phyloP scores from a whole-genome alignment of 1,284 basidiomycete species.

The Trichosporon inkin region DNA sequence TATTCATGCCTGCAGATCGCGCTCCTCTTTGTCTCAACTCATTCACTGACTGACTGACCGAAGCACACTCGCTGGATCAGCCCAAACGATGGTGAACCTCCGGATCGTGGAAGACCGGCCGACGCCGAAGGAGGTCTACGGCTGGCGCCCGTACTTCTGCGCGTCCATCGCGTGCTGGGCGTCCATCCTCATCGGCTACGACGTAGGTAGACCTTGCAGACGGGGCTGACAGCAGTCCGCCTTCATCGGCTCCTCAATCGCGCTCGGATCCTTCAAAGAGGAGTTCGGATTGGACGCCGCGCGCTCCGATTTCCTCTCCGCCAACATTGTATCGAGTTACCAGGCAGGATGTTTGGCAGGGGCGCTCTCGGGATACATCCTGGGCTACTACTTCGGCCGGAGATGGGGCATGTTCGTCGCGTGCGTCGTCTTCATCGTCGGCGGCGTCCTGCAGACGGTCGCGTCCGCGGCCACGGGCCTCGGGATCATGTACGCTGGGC shows the following conservation, averaged over 20 bases:
- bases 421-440: conserved; percentile 42
- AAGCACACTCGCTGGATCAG: too few relatives aligned
- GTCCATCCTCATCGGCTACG: conserved; percentile 53
- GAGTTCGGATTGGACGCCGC: conserved; percentile 28
- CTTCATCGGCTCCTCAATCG: conserved; percentile 38
- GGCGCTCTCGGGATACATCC: conserved; percentile 23
- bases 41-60: not conserved
- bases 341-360: conserved; percentile 35
- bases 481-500: conserved; percentile 40
- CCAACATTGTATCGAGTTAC: conserved; percentile 56
- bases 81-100: conserved; percentile 24
- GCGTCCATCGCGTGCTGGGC: conserved; percentile 44
- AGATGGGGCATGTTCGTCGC: conserved; percentile 33
- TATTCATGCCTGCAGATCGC: not conserved
- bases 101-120: conserved; percentile 50
- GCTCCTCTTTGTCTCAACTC: not conserved
- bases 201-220: conserved; percentile 26
- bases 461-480: conserved; percentile 29
- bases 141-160: conserved; percentile 53
- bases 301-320: conserved; percentile 27
- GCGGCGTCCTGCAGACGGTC: conserved; percentile 39
- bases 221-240: conserved; percentile 22
- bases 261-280: conserved; percentile 31
- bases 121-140: conserved; percentile 55
- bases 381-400: conserved; percentile 33